phyloP scores from a whole-genome alignment of 305 asterid species.

The Caryopteris hybrid region DNA sequence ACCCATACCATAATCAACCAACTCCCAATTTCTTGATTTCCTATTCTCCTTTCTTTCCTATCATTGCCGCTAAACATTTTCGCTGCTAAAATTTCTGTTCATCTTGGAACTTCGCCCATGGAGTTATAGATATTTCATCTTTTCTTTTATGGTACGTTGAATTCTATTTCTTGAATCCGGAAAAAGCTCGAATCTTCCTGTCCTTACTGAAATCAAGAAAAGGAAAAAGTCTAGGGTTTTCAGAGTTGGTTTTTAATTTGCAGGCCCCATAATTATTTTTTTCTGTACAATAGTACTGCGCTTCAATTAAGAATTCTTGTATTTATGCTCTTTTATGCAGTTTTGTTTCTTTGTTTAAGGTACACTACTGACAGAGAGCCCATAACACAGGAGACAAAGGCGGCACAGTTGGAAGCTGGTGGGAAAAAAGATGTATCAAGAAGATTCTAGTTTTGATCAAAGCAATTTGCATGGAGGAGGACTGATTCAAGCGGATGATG shows the following conservation, averaged over 20 bases:
- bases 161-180: conserved; percentile 1
- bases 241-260: conserved; percentile 1
- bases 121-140: not conserved
- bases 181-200: conserved; percentile 1
- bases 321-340: not conserved
- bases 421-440: conserved; percentile 45
- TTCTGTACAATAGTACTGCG: not conserved
- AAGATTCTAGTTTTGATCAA: conserved; percentile 52
- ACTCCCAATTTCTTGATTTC: conserved; percentile 25
- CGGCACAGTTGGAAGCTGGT: not conserved
- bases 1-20: conserved; percentile 45
- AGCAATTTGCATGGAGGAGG: conserved; percentile 33
- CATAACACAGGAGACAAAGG: too few species aligned
- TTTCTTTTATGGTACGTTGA: not conserved
- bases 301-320: conserved; percentile 10
- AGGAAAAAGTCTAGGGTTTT: conserved; percentile 16
- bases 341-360: conserved; percentile 19
- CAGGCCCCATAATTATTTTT: not conserved
- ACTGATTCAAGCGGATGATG: conserved; percentile 38
- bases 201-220: not conserved
- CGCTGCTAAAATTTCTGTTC: not conserved
- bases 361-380: too few species aligned
- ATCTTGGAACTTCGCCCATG: not conserved
- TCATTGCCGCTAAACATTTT: too few species aligned
- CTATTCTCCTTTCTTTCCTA: not conserved